phyloP scores from a whole-genome alignment of 805 yeast genomes.

The Barnettozyma populi region DNA sequence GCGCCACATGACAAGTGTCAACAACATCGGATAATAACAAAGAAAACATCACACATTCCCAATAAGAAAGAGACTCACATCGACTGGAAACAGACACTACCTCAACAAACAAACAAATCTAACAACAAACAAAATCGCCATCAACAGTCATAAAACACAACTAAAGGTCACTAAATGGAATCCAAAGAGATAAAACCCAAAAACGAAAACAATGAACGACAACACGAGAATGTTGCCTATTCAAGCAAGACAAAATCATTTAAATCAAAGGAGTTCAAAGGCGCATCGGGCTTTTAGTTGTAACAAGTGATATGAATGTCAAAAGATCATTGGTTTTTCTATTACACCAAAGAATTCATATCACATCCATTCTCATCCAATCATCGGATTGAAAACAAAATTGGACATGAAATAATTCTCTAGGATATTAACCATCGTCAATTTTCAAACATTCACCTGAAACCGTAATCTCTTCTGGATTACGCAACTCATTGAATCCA shows the following conservation, averaged over 20 bases:
- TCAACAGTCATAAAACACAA: not conserved
- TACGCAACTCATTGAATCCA: conserved; percentile 39
- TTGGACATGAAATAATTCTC: conserved; percentile 5
- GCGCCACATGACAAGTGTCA: conserved; percentile 23
- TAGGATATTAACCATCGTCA: not conserved
- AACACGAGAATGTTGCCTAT: not conserved
- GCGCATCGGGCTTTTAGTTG: conserved; percentile 29
- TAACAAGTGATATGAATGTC: not conserved
- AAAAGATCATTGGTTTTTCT: not conserved
- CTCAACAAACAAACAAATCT: not conserved
- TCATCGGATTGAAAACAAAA: conserved; percentile 4
- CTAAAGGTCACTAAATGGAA: not conserved
- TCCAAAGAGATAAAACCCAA: not conserved
- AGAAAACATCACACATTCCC: not conserved
- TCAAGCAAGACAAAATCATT: conserved; percentile 27
- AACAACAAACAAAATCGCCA: not conserved
- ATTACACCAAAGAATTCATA: not conserved
- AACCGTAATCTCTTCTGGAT: conserved; percentile 39
- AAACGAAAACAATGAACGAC: not conserved
- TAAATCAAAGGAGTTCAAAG: conserved; percentile 27
- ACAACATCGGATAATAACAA: not conserved
- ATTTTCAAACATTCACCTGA: not conserved
- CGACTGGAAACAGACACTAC: not conserved
- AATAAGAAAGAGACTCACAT: not conserved
- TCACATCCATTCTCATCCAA: conserved; percentile 7